Base-by-base conservation (phyloP, 768 basidiomycete species). In the Leucogyrophana mollusca region DNA sequence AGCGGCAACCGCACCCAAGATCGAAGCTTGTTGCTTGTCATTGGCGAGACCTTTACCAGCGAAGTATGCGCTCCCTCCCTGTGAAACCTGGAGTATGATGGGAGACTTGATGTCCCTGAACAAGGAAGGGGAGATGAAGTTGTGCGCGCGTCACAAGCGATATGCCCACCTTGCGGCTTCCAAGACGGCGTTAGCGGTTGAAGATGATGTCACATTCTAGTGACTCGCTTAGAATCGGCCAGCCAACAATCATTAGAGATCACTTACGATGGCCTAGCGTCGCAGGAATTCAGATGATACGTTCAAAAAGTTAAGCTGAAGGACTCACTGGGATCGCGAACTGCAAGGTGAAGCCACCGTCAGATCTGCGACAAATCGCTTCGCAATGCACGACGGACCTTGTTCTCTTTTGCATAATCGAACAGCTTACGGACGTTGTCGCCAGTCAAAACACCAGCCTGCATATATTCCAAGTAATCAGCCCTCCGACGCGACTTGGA, bases 11-110 rank as follows among this genome's bases (percentile, higher is more conserved):
- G 96, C 92, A 63, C 96, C 96, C n/a, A 79, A 67, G 61, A 94
- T 87, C 35, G 95, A 97, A 4, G 92, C 96, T 69, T 97, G 85
- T 62, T 98, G 96, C 57, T 93, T 86, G 67, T 87, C 91, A 67
- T 98, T 98, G 58, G 87, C 73, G 47, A 99, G 79, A 22, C 94
- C 95, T 70, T 99, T 99, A 52, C 96, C 96, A 36, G 92, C 92
- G 62, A 90, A 97, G 79, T 87, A 97, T 43, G 94, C 95, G 51
- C 83, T 80, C 59, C 96, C 96, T 47, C 96, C 96, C 67, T 99
- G 94, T 45, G 96, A 99, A 53, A 94, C 85, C 66, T 98, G 96
- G 59, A 97, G 74, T 70, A 99, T 98, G 72, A 99, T 94, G 49
- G 95, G 95, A 23, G 95, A 79, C 69, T 98, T 97, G 78, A 90